Base-by-base conservation (phyloP, 2,329 filamentous ascomycete species). In the Trichoderma sp. region DNA sequence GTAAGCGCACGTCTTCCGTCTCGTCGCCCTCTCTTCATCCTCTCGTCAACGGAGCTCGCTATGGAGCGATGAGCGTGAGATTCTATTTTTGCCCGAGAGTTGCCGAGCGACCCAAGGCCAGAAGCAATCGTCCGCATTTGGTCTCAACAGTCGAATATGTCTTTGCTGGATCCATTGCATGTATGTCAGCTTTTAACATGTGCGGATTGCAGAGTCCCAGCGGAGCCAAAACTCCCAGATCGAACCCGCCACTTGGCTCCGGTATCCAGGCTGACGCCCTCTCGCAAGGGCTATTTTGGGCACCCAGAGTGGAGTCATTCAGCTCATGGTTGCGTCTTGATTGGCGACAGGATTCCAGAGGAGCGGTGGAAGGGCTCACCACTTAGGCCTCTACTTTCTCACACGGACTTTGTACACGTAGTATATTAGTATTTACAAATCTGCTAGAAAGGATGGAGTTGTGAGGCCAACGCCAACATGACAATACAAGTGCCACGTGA, bases 281-380 rank as follows among this genome's bases (percentile, higher is more conserved):
- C 34, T 53, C 42, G 56, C 19, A 27, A 29, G 48, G 45, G 58
- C 65, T 67, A 67, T 61, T 61, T 67, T 67, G 65, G 65, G 65
- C 58, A 48, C 57, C 58, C 35, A 53, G 25, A n/a, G 64, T 59
- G 64, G 64, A 59, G 64, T 37, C 39, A 8, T 37, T 45, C 45
- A 66, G 32, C 54, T 59, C 50, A 45, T 29, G 27, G 15, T 39
- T 56, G 61, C 45, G 61, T 19, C 50, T 42, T 64, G 50, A 64
- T 64, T 64, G 35, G 61, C 50, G 27, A 35, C 3, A 6, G 29
- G 52, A 32, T 15, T 19, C 45, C 15, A 53, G 48, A 39, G 10
- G 15, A 52, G 59, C 32, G 34, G 34, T 53, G 19, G 48, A 39
- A 25, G 17, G 13, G 34, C 45, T 37, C 22, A 8, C 22, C 12